Percentiles rank a stretch among this genome's conserved stretches.
Evolutionary conservation across 139 green algal species (phyloP).

Genomic region (Chlorokybus atmophyticus): DNA sequence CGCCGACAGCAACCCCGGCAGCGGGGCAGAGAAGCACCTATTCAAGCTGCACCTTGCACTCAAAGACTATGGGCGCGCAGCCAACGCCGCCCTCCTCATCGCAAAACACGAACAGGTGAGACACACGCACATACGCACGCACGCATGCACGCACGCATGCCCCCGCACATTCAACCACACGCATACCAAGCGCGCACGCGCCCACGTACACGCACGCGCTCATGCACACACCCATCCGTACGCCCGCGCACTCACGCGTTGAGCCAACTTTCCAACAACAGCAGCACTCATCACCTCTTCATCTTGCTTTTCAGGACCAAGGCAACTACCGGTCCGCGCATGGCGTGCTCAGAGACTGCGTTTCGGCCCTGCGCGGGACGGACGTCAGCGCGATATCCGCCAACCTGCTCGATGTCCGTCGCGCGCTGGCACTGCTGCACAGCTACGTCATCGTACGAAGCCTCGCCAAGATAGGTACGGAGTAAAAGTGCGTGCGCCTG

Average conservation of each 20-base stretch:
- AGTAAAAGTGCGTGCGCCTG: too few species aligned
- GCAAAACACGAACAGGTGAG: slow-evolving; percentile 35
- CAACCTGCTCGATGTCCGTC: too few species aligned
- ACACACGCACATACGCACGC: too few species aligned
- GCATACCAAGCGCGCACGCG: too few species aligned
- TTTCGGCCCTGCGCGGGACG: slow-evolving; percentile 42
- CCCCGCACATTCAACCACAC: too few species aligned
- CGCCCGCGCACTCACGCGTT: too few species aligned
- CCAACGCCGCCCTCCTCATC: slow-evolving; percentile 30
- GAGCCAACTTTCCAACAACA: too few species aligned
- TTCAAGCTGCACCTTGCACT: slow-evolving; percentile 65
- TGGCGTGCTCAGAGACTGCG: slow-evolving; percentile 48
- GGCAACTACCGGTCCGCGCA: slow-evolving; percentile 72
- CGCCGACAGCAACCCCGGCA: slow-evolving; percentile 32
- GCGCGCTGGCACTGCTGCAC: slow-evolving; percentile 44
- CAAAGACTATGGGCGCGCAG: slow-evolving; percentile 45
- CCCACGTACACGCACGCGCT: too few species aligned
- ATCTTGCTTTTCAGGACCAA: slow-evolving; percentile 32
- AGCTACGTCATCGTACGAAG: slow-evolving; percentile 63
- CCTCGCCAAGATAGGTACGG: slow-evolving; percentile 45
- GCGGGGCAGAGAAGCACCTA: slow-evolving; percentile 32
- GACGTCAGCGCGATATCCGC: too few species aligned
- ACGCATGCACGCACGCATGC: too few species aligned
- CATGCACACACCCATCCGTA: too few species aligned
- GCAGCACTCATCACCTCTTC: too few species aligned